Evolutionary conservation across 108 stramenopile species (phyloP), one percentile per base, ranked within the genome.

Genomic region (Chaetoceros tenuissimus): DNA sequence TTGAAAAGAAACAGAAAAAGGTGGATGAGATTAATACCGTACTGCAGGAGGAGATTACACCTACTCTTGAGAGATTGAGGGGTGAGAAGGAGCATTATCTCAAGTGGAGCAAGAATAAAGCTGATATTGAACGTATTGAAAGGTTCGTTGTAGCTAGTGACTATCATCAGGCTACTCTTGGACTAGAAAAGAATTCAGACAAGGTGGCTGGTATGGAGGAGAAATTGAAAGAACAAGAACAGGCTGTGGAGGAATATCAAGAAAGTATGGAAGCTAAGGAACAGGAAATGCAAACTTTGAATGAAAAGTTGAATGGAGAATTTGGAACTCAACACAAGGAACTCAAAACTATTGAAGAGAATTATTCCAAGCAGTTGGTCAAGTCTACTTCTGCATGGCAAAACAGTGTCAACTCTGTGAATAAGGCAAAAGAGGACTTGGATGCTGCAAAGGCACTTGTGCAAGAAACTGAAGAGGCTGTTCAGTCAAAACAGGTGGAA

Each of bases 1-100:
- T 99, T 57, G 96, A 96, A 28, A 98, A 98, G 72, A 99, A 99
- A 75, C 96, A 97, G 63, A 74, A 77, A 67, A 99, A 99, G 63
- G 92, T 98, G 25, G 88, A 96, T 55, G 97, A 99, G 69, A 87
- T 99, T 67, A 95, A 97, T 62, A 68, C 74, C 27, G 82, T 97
- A 48, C 80, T 99, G 3, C 73, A 74, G 17, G 92, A 98, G 59
- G 97, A 99, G 64, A 99, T 99, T 60, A 97, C 95, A 3, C 98
- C 98, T 5, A 98, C 94, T 17, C 77, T 99, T 2, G 98, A 97
- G 62, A 66, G 86, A 23, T 79, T 99, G 2, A 78, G 96, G 22
- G 89, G 85, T n/a, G 95, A 99, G 66, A 91, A 95, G 52, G 84
- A 92, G 66, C 78, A 84, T 58, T 99, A 97, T 68, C 76, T 96